Evolutionary conservation across 2,329 filamentous ascomycete species (phyloP).

Genomic region (Cadophora luteo-olivacea): DNA sequence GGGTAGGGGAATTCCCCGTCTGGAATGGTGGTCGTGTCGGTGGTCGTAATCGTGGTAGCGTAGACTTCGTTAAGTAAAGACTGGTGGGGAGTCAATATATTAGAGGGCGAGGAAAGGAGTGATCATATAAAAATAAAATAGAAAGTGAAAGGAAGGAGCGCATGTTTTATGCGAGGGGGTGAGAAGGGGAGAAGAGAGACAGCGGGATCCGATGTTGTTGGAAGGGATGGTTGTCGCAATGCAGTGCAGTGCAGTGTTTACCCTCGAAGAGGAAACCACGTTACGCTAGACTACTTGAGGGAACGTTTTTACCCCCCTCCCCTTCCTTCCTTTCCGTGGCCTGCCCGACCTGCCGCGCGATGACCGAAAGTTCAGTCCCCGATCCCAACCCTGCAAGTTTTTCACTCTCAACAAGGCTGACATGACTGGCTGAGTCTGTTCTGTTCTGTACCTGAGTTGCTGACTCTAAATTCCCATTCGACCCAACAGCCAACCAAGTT

Average conservation of each 20-base stretch:
- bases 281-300: background rate
- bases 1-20: background rate
- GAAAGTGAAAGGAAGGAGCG: slow-evolving; percentile 1
- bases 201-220: background rate
- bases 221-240: background rate
- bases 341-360: background rate
- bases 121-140: background rate
- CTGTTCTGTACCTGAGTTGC: background rate
- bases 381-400: background rate
- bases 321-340: background rate
- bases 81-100: background rate
- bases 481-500: background rate
- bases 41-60: background rate
- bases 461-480: background rate
- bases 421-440: no score
- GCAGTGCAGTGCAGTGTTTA: slow-evolving; percentile 1
- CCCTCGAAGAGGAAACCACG: background rate
- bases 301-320: background rate
- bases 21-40: background rate
- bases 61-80: slow-evolving; percentile 12
- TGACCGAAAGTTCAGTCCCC: background rate
- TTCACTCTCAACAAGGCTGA: slow-evolving; percentile 15
- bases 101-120: slow-evolving; percentile 4
- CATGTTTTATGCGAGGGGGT: slow-evolving; percentile 18
- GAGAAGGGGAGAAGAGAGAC: background rate